A percentile compares a stretch with the other conserved stretches of the same genome.
phyloP scores from a whole-genome alignment of 2,329 filamentous ascomycete species.

The Xylariaceae sp. region DNA sequence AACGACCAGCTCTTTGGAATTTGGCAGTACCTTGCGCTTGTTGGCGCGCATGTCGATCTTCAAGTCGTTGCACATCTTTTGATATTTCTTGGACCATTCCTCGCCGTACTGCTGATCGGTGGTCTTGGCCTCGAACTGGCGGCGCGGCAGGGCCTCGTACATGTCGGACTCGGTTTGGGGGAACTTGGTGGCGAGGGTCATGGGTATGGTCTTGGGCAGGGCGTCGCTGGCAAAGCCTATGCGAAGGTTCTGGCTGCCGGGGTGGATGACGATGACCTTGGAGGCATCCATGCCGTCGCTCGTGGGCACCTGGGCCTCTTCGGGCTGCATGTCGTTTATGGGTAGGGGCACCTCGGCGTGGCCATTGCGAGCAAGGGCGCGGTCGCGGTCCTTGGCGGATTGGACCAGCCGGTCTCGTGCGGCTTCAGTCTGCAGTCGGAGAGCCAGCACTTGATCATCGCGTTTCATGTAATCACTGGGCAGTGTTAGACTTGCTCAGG shows the following conservation, averaged over 20 bases:
- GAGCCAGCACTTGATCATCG: slow-evolving; percentile 90
- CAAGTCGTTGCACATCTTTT: slow-evolving; percentile 78
- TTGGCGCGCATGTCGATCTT: slow-evolving; percentile 88
- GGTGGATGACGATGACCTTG: slow-evolving; percentile 91
- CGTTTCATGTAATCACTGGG: slow-evolving; percentile 92
- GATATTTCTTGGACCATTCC: slow-evolving; percentile 72
- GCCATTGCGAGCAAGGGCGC: slow-evolving; percentile 72
- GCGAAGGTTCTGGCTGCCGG: slow-evolving; percentile 90
- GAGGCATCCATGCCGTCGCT: slow-evolving; percentile 68
- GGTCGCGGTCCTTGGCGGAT: slow-evolving; percentile 81
- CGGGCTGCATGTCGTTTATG: slow-evolving; percentile 56
- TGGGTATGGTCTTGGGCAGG: slow-evolving; percentile 87
- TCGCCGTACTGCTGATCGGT: slow-evolving; percentile 82
- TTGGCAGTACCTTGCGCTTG: slow-evolving; percentile 93
- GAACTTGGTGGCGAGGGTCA: slow-evolving; percentile 81
- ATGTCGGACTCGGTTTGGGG: slow-evolving; percentile 79
- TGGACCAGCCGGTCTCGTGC: slow-evolving; percentile 79
- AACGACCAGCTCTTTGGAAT: slow-evolving; percentile 90
- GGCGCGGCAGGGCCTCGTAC: slow-evolving; percentile 70
- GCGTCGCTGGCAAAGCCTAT: slow-evolving; percentile 96
- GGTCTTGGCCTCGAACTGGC: slow-evolving; percentile 58
- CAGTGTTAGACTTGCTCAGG: slow-evolving; percentile 16
- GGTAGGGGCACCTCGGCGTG: slow-evolving; percentile 61
- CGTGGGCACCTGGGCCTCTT: slow-evolving; percentile 51
- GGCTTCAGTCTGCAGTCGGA: slow-evolving; percentile 84